Conservation (phyloP, 345 rosid species). For the Durio zibethinus region DNA sequence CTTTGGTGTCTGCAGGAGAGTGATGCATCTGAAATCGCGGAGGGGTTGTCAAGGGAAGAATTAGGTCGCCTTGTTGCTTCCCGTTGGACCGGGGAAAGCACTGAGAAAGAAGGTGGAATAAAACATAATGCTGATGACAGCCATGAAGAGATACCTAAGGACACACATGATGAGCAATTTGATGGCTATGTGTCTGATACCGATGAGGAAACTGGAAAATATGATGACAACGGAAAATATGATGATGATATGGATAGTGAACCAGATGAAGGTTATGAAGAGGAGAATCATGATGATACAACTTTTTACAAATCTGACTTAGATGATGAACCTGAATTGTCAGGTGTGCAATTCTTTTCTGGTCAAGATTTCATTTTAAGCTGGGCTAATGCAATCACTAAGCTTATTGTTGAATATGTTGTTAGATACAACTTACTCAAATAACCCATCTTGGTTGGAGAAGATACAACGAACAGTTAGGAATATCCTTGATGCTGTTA, state of each 20-base stretch:
- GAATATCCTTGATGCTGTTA: constrained; percentile 66
- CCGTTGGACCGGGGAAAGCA: constrained; percentile 88
- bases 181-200: constrained; percentile 67
- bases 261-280: constrained; percentile 47
- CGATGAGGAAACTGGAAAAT: constrained; percentile 49
- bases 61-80: constrained; percentile 92
- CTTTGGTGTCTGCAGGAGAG: constrained; percentile 37
- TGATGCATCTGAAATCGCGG: constrained; percentile 41
- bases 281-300: constrained; percentile 49
- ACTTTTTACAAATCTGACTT: constrained; percentile 51
- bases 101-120: constrained; percentile 44
- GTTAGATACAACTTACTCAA: constrained; percentile 42
- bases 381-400: constrained; percentile 4
- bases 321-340: constrained; percentile 50
- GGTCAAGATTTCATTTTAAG: not conserved
- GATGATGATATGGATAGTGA: constrained; percentile 48
- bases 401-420: not conserved
- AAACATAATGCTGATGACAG: constrained; percentile 36
- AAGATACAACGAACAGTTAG: constrained; percentile 60
- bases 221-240: constrained; percentile 35
- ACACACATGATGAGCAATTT: constrained; percentile 47
- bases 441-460: constrained; percentile 76
- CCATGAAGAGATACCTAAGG: constrained; percentile 44
- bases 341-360: constrained; percentile 44
- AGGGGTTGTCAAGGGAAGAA: constrained; percentile 87